Evolutionary conservation across 2,329 filamentous ascomycete species (phyloP), one percentile per base, ranked within the genome.

Genomic region (Onygenales sp.): DNA sequence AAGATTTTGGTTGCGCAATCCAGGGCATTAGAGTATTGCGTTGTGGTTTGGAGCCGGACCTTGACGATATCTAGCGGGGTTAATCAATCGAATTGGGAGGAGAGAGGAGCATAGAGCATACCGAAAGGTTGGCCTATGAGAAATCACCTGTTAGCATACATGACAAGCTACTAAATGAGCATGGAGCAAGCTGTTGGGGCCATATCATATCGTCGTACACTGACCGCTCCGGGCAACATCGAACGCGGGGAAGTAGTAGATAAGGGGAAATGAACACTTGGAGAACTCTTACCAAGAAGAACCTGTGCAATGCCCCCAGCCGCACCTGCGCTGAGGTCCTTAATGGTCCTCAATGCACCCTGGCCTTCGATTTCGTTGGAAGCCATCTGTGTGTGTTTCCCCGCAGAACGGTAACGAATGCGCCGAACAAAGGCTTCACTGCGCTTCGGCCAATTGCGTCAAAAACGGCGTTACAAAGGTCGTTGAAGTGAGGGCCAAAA

Each of bases 301-400:
- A 98, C 93, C 72, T 98, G 93, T 14, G 93, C 92, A 62, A 97
- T 79, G 62, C 93, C 93, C 58, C 93, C 93, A 6, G 86, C 87
- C 55, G 93, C 93, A 39, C 93, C 93, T 9, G 93, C 83, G 66
- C 92, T 87, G 55, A 98, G 77, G 72, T 98, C 93, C 77, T 97
- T 98, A 63, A 84, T 75, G 49, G 87, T 86, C 66, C 85, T 82
- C 61, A 71, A 58, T 49, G 77, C 65, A 57, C 71, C 63, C 44
- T 67, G 55, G 42, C 67, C 65, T 49, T 72, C 68, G 66, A 67
- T 62, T 56, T 69, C 66, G 52, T 50, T 40, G n/a, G 46, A 39
- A 10, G 52, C 51, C 56, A 56, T 58, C 34, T 51, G 36, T 27
- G 27, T 34, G 32, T 13, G 49, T 13, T 14, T 33, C 39, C 47